These are phyloP conservation scores for Coemansia erecta DNA, from an alignment of 192 early-diverging fungal species.

Conservation along the genomic window DNA sequence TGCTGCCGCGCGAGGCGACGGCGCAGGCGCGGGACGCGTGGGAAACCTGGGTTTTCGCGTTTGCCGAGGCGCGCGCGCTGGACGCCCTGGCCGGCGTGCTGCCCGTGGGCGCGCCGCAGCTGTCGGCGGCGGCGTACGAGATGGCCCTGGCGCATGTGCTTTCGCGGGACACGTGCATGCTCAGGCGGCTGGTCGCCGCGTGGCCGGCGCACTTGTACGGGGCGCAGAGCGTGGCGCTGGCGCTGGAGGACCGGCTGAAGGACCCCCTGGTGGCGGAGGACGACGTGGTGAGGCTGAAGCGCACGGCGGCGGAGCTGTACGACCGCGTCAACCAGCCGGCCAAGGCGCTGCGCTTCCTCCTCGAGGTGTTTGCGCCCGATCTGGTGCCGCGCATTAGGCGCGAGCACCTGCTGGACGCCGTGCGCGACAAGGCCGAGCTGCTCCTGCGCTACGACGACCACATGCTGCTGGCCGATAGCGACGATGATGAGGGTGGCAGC, in stretches of 20 bases:
- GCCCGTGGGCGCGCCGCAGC: slow-evolving; percentile 69
- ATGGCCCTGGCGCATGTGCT: slow-evolving; percentile 69
- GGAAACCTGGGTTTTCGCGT: slow-evolving; percentile 92
- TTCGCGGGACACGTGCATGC: slow-evolving; percentile 32
- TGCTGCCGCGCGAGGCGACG: slow-evolving; percentile 58
- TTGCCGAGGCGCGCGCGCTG: slow-evolving; percentile 75
- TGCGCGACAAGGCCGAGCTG: slow-evolving; percentile 76
- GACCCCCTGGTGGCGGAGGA: slow-evolving; percentile 4
- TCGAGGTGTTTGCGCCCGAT: slow-evolving; percentile 66
- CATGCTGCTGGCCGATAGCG: slow-evolving; percentile 14
- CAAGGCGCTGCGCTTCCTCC: slow-evolving; percentile 76
- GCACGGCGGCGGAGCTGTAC: slow-evolving; percentile 74
- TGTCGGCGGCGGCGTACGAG: slow-evolving; percentile 82
- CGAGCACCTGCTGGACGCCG: slow-evolving; percentile 77
- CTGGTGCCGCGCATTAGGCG: slow-evolving; percentile 74
- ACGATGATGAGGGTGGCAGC: background rate
- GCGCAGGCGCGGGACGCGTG: slow-evolving; percentile 51
- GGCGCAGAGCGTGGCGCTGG: slow-evolving; percentile 68
- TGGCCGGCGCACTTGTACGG: slow-evolving; percentile 85
- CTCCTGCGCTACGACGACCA: slow-evolving; percentile 82
- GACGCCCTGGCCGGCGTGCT: slow-evolving; percentile 72
- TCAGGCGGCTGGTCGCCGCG: slow-evolving; percentile 61
- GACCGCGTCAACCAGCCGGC: slow-evolving; percentile 70
- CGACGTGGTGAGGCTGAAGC: slow-evolving; percentile 61
- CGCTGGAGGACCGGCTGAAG: slow-evolving; percentile 66